Conservation (phyloP, 306 rosid species). For the Pyrus communis region DNA sequence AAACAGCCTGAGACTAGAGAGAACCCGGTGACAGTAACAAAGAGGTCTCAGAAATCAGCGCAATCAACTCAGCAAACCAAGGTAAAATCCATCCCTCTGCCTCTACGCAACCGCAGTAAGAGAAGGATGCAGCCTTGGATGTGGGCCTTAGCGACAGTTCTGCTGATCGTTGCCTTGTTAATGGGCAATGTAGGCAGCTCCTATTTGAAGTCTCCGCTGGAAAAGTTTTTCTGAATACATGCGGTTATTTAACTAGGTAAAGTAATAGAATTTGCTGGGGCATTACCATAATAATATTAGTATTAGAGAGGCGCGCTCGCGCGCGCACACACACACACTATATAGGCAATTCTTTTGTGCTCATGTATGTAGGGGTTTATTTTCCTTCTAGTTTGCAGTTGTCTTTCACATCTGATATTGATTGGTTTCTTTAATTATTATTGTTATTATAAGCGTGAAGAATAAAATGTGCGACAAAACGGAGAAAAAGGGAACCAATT, state of each 20-base stretch:
- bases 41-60: slow-evolving; percentile 37
- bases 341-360: too few species aligned
- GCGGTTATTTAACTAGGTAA: slow-evolving; percentile 22
- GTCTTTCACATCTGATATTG: too few species aligned
- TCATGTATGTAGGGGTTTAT: too few species aligned
- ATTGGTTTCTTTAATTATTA: too few species aligned
- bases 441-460: too few species aligned
- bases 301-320: too few species aligned
- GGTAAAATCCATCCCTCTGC: slow-evolving; percentile 52
- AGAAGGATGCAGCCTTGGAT: slow-evolving; percentile 76
- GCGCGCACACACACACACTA: too few species aligned
- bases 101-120: slow-evolving; percentile 67
- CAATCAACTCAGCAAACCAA: slow-evolving; percentile 51
- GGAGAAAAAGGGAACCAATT: too few species aligned
- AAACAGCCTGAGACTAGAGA: slow-evolving; percentile 38
- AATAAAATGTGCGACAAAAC: too few species aligned
- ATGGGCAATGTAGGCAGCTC: slow-evolving; percentile 37
- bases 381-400: too few species aligned
- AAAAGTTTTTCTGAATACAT: slow-evolving; percentile 38
- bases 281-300: slow-evolving; percentile 23
- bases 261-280: slow-evolving; percentile 26
- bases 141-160: slow-evolving; percentile 41
- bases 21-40: slow-evolving; percentile 30
- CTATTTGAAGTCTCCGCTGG: slow-evolving; percentile 27
- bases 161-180: slow-evolving; percentile 34